A percentile compares a stretch with the other conserved stretches of the same genome.
Conservation (phyloP, 139 green algal species). For the Edaphochlamys debaryana region DNA sequence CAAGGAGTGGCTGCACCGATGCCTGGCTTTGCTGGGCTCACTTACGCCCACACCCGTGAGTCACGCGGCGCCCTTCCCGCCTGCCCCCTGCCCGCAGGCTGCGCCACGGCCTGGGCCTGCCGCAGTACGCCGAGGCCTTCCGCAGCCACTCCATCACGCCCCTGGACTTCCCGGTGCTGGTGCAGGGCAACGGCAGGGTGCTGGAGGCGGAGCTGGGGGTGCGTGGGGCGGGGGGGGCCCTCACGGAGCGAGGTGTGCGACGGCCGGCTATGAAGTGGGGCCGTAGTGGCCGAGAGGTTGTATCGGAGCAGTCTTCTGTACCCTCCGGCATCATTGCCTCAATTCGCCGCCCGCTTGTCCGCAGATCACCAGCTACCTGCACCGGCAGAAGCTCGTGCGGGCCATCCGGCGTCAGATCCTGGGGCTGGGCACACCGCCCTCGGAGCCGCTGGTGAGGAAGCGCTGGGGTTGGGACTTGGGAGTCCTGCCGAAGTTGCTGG, state of each 20-base stretch:
- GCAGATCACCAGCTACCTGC: slow-evolving; percentile 54
- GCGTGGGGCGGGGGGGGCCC: not conserved
- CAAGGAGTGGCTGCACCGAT: no score
- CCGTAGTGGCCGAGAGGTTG: no score
- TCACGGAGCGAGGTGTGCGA: no score
- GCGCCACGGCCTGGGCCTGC: slow-evolving; percentile 59
- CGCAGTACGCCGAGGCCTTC: slow-evolving; percentile 65
- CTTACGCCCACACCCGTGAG: no score
- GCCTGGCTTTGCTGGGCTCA: no score
- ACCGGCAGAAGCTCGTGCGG: slow-evolving; percentile 56
- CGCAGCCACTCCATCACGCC: slow-evolving; percentile 57
- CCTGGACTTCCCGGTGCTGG: slow-evolving; percentile 68
- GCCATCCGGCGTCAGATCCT: slow-evolving; percentile 58
- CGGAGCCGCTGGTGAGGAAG: slow-evolving; percentile 30
- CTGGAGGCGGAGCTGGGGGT: slow-evolving; percentile 62
- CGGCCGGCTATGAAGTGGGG: no score
- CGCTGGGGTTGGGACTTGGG: no score
- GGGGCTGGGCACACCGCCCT: slow-evolving; percentile 46
- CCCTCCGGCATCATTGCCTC: no score
- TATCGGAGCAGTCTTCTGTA: no score
- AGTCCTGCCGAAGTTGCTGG: no score
- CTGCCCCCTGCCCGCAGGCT: no score
- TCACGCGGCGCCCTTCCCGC: no score
- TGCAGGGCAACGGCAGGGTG: slow-evolving; percentile 54
- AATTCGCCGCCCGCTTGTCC: not conserved